Evolutionary conservation across 495 filamentous ascomycete species (phyloP), one percentile per base, ranked within the genome.

Genomic region (Daldinia grandis): DNA sequence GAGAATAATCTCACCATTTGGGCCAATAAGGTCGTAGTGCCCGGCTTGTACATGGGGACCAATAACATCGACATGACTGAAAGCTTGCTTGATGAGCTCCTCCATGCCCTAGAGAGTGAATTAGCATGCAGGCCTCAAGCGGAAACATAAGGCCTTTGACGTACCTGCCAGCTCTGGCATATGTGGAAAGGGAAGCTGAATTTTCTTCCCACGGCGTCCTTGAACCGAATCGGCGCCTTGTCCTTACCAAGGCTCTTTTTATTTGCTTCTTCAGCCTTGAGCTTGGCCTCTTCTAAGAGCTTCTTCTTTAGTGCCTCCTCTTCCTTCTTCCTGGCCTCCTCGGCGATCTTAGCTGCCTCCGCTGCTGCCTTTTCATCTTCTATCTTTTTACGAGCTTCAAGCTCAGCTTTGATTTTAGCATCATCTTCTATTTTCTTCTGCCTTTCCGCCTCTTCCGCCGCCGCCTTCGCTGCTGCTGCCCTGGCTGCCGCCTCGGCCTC

Each of bases 1-100:
- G 21, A 97, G 88, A 69, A 97, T 93, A 71, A 97, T 95, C 71
- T 95, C 92, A 61, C 91, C 91, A 75, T 95, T 90, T 1, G 92
- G 92, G 1, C 91, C 92, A 17, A 93, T 85, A 42, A 97, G 82
- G 77, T 97, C 93, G 79, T 94, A 97, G 76, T 94, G 92, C 0
- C 92, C 92, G 57, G 93, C 88, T 42, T 89, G 91, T 19, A 97
- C 93, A 73, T 94, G 92, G 40, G 89, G 89, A 8, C 92, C 92
- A 66, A 95, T 90, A 12, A 90, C 86, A 40, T 94, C 92, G 50
- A 97, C 91, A 69, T 95, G 92, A 49, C 92, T 79, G 74, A 97
- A 97, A 21, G 93, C 92, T 83, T 95, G 91, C 72, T 91, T 90
- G 77, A 97, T 95, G 24, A 97, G 84, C 17, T 90, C 87, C 77